A percentile compares a stretch with the other conserved stretches of the same genome.
phyloP scores from a whole-genome alignment of 2,329 filamentous ascomycete genomes.

The Fusarium sp. region DNA sequence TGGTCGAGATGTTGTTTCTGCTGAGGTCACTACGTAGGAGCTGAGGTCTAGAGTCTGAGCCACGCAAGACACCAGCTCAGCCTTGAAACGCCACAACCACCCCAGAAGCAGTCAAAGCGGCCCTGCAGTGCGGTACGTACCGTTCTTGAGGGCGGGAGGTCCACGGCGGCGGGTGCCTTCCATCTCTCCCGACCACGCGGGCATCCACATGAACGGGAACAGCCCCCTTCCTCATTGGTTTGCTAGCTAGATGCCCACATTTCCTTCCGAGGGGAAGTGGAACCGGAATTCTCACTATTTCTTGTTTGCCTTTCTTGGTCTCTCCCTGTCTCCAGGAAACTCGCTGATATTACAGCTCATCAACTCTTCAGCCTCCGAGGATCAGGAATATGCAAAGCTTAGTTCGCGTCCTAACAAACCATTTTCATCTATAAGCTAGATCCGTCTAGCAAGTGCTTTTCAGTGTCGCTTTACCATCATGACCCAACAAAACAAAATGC shows the following conservation, averaged over 20 bases:
- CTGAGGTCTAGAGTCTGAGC: constrained; percentile 40
- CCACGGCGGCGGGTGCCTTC: constrained; percentile 1
- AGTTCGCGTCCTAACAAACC: neutral
- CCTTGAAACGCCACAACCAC: constrained; percentile 33
- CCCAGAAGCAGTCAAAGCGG: constrained; percentile 6
- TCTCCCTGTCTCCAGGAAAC: too few relatives aligned
- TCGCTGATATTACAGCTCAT: neutral
- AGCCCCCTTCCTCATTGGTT: neutral
- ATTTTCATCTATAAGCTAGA: constrained; percentile 28
- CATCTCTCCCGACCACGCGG: constrained; percentile 9
- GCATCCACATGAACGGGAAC: constrained; percentile 1
- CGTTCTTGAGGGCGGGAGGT: neutral
- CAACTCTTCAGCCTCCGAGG: neutral
- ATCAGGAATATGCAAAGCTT: neutral
- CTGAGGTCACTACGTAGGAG: constrained; percentile 35
- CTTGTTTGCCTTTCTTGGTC: neutral
- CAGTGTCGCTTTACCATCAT: constrained; percentile 13
- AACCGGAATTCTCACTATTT: neutral
- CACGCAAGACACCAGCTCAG: constrained; percentile 38
- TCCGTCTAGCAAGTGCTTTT: constrained; percentile 18
- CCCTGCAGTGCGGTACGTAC: neutral
- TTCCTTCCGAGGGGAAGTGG: neutral
- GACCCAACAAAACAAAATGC: constrained; percentile 32
- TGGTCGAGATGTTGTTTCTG: constrained; percentile 29
- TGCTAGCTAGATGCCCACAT: neutral